These are phyloP conservation scores for Heterobasidion occidentale DNA, from an alignment of 1,284 basidiomycete genomes.

Conservation along the genomic window DNA sequence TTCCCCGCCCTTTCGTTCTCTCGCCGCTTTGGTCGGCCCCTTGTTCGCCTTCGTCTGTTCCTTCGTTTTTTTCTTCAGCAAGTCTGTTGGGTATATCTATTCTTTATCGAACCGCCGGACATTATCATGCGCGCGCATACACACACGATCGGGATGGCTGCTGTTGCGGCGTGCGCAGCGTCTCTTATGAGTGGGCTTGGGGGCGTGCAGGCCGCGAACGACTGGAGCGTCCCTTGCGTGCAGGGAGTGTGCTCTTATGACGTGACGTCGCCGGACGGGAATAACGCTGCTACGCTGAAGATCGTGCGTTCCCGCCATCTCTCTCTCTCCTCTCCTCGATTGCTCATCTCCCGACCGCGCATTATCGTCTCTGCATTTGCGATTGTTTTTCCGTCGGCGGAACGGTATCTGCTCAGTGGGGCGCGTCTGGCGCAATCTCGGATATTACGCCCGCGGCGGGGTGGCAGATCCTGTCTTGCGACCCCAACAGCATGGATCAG, in stretches of 20 bases:
- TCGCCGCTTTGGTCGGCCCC: neutral
- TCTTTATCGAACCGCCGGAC: neutral
- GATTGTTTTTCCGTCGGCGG: no score
- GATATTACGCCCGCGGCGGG: conserved; percentile 47
- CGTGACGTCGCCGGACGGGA: conserved; percentile 16
- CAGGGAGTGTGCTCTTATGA: conserved; percentile 32
- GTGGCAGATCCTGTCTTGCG: conserved; percentile 43
- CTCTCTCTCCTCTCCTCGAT: neutral
- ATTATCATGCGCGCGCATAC: conserved; percentile 14
- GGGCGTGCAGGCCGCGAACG: conserved; percentile 12
- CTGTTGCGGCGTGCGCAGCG: no score
- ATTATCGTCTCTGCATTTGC: no score
- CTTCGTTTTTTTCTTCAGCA: neutral
- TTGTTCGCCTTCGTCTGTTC: neutral
- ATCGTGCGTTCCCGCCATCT: conserved; percentile 23
- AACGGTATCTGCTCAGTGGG: conserved; percentile 24
- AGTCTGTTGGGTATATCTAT: no score
- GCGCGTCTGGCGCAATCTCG: conserved; percentile 33
- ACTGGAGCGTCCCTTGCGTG: conserved; percentile 36
- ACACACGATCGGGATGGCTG: neutral
- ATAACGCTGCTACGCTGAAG: conserved; percentile 18
- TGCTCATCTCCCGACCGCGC: no score
- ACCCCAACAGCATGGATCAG: conserved; percentile 29
- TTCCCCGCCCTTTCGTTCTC: neutral
- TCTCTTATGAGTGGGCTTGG: no score